Evolutionary conservation across 75 land plant genomes (phyloP), one percentile per base, ranked within the genome.

Genomic region (Azolla pinnata): DNA sequence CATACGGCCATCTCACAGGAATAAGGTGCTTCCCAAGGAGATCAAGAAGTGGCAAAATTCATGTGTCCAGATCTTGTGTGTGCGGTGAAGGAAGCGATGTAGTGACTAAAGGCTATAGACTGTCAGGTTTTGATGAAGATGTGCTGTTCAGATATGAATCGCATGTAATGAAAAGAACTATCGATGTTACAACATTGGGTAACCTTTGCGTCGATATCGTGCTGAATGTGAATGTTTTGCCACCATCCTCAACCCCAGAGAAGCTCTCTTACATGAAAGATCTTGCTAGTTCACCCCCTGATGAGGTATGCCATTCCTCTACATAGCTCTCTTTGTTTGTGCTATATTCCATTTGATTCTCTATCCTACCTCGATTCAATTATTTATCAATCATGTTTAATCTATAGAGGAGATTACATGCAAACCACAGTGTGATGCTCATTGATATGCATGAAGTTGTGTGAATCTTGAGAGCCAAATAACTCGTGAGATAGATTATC

Each of bases 201-300:
- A 89, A 89, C 32, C 69, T 89, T 44, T 89, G 90, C 48, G 86
- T 89, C 26, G 96, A 85, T 70, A 70, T 89, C 33, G 96, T 89
- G 1, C 73, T 89, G 38, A 69, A 63, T 64, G 96, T 85, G 33
- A 80, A 83, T 12, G 16, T 60, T 14, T 65, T 89, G 56, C 96
- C 96, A 0, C 87, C 96, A 1, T 10, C 63, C 2, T 20, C 58
- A 1, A 0, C 21, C 8, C 59, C 57, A 12, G 82, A 72, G 44
- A 73, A 80, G 62, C 61, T 62, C 50, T 73, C 61, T 21, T 85
- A 75, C 65, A 80, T 89, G 96, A 75, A 78, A 2, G 61, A 47
- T 24, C 55, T 89, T 17, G 60, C 75, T 0, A 63, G 68, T 2
- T 85, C 89, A 3, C 73, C 76, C 4, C 96, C 96, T 14, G 79